phyloP scores from a whole-genome alignment of 2,329 filamentous ascomycete genomes.

The Ophiosphaerella narmari region DNA sequence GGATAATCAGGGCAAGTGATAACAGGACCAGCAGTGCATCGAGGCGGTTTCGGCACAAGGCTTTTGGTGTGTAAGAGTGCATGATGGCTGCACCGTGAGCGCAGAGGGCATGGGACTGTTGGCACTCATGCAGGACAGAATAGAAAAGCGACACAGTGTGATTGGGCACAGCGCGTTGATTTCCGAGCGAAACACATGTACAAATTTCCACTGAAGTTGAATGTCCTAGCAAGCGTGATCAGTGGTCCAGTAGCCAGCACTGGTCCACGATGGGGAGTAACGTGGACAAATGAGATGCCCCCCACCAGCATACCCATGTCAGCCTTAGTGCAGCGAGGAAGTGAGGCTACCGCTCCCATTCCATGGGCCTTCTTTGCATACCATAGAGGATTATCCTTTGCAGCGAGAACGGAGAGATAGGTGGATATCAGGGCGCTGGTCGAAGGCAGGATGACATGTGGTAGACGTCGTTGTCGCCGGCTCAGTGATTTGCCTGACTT shows the following conservation, averaged over 20 bases:
- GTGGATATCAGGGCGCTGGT: slow-evolving; percentile 21
- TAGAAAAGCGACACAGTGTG: slow-evolving; percentile 5
- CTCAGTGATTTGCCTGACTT: slow-evolving; percentile 25
- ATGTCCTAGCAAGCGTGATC: slow-evolving; percentile 15
- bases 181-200: slow-evolving; percentile 16
- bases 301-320: slow-evolving; percentile 24
- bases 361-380: slow-evolving; percentile 34
- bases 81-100: slow-evolving; percentile 12
- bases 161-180: slow-evolving; percentile 20
- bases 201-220: slow-evolving; percentile 10
- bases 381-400: slow-evolving; percentile 28
- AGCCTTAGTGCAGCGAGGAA: slow-evolving; percentile 24
- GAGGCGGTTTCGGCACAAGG: slow-evolving; percentile 7
- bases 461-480: slow-evolving; percentile 16
- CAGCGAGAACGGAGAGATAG: slow-evolving; percentile 23
- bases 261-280: slow-evolving; percentile 24
- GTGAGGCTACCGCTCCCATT: slow-evolving; percentile 39
- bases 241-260: slow-evolving; percentile 29
- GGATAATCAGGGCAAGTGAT: slow-evolving; percentile 13
- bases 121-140: slow-evolving; percentile 14
- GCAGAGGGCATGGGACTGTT: slow-evolving; percentile 16
- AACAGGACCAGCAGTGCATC: slow-evolving; percentile 14
- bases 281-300: slow-evolving; percentile 41
- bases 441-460: slow-evolving; percentile 23
- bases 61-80: slow-evolving; percentile 2